Conservation (phyloP, 176 grass and related monocot genomes). For the Juncus effusus region DNA sequence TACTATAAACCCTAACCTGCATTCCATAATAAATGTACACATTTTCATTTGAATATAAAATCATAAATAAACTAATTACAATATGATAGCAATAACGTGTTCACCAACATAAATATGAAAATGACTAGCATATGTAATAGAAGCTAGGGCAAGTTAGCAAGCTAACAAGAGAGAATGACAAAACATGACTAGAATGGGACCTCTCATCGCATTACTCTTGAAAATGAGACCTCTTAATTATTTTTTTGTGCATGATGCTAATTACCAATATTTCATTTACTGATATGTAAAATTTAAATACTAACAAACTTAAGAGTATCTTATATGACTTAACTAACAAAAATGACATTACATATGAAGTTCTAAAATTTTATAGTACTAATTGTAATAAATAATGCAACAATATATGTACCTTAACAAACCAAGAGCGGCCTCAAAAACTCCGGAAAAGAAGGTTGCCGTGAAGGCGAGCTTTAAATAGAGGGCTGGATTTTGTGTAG, state of each 20-base stretch:
- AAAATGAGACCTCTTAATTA: not conserved
- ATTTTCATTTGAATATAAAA: not conserved
- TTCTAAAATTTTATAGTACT: too few relatives aligned
- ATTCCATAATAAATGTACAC: not conserved
- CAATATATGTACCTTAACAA: conserved; percentile 46
- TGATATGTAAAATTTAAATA: not conserved
- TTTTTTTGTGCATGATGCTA: not conserved
- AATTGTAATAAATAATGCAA: too few relatives aligned
- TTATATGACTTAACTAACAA: too few relatives aligned
- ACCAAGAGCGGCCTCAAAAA: conserved; percentile 67
- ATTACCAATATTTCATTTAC: not conserved
- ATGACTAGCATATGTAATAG: not conserved
- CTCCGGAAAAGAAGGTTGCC: conserved; percentile 86
- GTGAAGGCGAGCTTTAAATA: conserved; percentile 83
- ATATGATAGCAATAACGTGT: not conserved
- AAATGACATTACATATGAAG: too few relatives aligned
- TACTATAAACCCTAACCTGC: conserved; percentile 87
- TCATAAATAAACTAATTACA: not conserved
- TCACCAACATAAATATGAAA: conserved; percentile 17
- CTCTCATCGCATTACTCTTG: conserved; percentile 15
- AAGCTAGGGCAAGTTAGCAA: conserved; percentile 4
- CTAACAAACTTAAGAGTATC: too few relatives aligned
- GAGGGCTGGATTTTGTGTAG: conserved; percentile 41
- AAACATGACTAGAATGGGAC: conserved; percentile 19
- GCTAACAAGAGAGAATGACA: not conserved